Evolutionary conservation across 192 early-diverging fungal genomes (phyloP), one percentile per base, ranked within the genome.

Genomic region (Geosiphon pyriformis): DNA sequence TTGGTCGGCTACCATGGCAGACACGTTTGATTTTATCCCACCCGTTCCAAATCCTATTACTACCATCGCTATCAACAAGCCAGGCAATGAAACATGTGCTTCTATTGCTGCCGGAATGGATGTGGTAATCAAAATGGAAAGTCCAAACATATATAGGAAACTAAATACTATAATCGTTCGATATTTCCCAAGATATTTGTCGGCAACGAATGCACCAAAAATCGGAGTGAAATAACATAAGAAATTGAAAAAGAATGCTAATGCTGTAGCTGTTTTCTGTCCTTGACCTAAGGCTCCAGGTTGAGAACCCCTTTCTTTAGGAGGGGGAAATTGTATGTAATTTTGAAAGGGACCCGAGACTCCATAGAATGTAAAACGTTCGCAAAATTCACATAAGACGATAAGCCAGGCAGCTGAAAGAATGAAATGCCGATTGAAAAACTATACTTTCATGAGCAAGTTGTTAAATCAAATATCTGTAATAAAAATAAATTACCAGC

Each of bases 1-100:
- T 74, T 92, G 90, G 58, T 92, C 90, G 33, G 88, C 90, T 20
- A 87, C 85, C 74, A 90, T 76, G 29, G 88, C 84, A 3, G 87
- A 23, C 18, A 23, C 18, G 26, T 89, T 89, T 49, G 86, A 61
- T 69, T 90, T 90, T 76, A 92, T 86, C 29, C 87, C 87, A 51
- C 90, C 90, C 27, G 88, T 89, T 56, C 83, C 90, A 11, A 89
- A 60, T 49, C 87, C 87, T 70, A 90, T 87, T n/a, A 87, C 75
- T 30, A 89, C 80, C 75, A 90, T 85, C 42, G 84, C 73, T 51
- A 90, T 75, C 48, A 90, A 48, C 31, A 90, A 69, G 46, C 88
- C 87, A 3, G 88, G 88, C 56, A 85, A 75, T 0, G 86, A 80
- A 20, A 77, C 83, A 61, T 78, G 79, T 56, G 63, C 67, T 15